A percentile compares a stretch with the other conserved stretches of the same genome.
These are phyloP conservation scores for Salix purpurea DNA, from an alignment of 345 rosid species.

Conservation along the genomic window DNA sequence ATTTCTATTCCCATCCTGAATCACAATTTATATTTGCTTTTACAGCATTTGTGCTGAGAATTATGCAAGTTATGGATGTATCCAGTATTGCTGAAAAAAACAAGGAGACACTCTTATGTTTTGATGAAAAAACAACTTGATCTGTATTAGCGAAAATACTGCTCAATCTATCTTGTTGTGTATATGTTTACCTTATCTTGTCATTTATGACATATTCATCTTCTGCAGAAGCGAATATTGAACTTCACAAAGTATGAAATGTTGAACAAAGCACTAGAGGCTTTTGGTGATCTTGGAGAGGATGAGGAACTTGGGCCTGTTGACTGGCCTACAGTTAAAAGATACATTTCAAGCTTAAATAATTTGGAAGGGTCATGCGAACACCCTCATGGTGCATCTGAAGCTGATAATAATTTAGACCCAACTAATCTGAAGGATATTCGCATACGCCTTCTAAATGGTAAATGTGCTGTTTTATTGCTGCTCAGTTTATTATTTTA, in stretches of 20 bases:
- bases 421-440: conserved; percentile 65
- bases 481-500: background rate
- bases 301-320: conserved; percentile 98
- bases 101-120: background rate
- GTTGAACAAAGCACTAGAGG: conserved; percentile 74
- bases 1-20: background rate
- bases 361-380: conserved; percentile 50
- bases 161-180: background rate
- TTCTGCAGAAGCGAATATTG: conserved; percentile 68
- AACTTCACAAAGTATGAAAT: conserved; percentile 83
- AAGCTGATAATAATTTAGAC: conserved; percentile 45
- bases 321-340: conserved; percentile 86
- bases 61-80: background rate
- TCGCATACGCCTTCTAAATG: conserved; percentile 85
- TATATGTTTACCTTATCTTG: background rate
- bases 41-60: background rate
- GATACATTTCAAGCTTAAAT: conserved; percentile 60
- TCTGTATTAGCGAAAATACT: background rate
- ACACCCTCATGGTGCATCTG: conserved; percentile 57
- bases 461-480: conserved; percentile 31
- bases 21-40: background rate
- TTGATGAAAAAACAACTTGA: background rate
- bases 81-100: background rate
- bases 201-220: background rate
- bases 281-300: conserved; percentile 84